These are phyloP conservation scores for Graphilbum ipis-grandicollis DNA, from an alignment of 2,329 filamentous ascomycete species.

Conservation along the genomic window DNA sequence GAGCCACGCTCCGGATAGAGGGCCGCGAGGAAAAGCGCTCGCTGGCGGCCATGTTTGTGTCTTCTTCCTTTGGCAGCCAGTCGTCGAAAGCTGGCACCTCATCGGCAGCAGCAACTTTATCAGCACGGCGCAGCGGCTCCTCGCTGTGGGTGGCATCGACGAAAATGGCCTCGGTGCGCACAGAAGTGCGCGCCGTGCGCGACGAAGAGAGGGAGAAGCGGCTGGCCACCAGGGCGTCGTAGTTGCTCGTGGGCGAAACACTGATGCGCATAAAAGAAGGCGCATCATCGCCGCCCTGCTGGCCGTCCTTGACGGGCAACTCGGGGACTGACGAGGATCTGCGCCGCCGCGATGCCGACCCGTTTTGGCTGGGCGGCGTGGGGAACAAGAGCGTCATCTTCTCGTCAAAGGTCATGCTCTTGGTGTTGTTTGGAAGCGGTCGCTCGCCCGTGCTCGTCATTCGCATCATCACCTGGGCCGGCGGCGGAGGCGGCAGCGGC, in stretches of 20 bases:
- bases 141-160: too few species aligned
- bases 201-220: constrained; percentile 16
- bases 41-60: too few species aligned
- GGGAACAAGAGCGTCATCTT: constrained; percentile 36
- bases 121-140: too few species aligned
- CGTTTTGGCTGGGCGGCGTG: constrained; percentile 14
- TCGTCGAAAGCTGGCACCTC: constrained; percentile 21
- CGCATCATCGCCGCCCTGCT: too few species aligned
- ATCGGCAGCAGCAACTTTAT: too few species aligned
- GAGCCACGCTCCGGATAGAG: constrained; percentile 9
- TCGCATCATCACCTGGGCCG: constrained; percentile 14
- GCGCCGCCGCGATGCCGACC: constrained; percentile 13
- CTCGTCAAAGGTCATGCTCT: constrained; percentile 41
- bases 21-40: too few species aligned
- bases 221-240: constrained; percentile 10
- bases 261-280: constrained; percentile 12
- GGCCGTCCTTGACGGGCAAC: constrained; percentile 22
- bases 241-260: constrained; percentile 9
- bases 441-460: constrained; percentile 13
- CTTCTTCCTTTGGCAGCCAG: constrained; percentile 12
- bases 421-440: constrained; percentile 32
- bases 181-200: constrained; percentile 19
- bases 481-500: constrained; percentile 34
- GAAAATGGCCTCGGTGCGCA: constrained; percentile 23
- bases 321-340: constrained; percentile 29